Base-by-base conservation (phyloP, 352 stramenopile species). In the Saprolegnia parasitica region DNA sequence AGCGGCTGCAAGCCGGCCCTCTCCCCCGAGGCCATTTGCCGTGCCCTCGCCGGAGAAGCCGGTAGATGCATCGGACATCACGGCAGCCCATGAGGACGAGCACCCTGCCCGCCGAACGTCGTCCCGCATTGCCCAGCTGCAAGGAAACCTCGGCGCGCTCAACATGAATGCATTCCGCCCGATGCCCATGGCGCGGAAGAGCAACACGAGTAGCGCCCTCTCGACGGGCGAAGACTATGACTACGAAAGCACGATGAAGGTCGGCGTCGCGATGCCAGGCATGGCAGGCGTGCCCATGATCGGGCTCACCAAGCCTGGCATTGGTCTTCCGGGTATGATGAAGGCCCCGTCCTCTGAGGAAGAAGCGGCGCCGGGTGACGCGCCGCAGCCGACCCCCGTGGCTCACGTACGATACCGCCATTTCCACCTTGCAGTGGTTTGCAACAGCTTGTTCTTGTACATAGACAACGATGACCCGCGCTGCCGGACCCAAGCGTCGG, bases 271-370 rank as follows among this genome's bases (percentile, higher is more conserved):
- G 3, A 90, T 95, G 81, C 87, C 87, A 2, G 87, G 84, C 11
- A 90, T 95, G 82, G 84, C 84, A 0, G 87, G 83, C 8, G 86
- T 95, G 68, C 87, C 87, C 0, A 95, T 95, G 87, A 84, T 86
- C 18, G 87, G 87, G 10, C 71, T 95, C 15, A 79, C 84, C 13
- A 91, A 91, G 57, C 74, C 79, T 0, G 83, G 82, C 18, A 86
- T 83, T 16, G 73, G 84, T 52, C 76, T 93, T 35, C 86, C 86
- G 35, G 83, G 86, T 26, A 89, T 91, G 83, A 78, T 24, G 76
- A 56, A 32, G 24, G 54, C 1, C 46, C 74, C 1, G 55, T 61
- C 78, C 10, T 73, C 23, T 24, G 73, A 76, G 1, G 73, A 77
- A 29, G 72, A 74, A 32, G 15, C 29, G 37, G 6, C 46, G 47